Conservation (phyloP, 805 yeast genomes). For the Suhomyces xylopsoci region DNA sequence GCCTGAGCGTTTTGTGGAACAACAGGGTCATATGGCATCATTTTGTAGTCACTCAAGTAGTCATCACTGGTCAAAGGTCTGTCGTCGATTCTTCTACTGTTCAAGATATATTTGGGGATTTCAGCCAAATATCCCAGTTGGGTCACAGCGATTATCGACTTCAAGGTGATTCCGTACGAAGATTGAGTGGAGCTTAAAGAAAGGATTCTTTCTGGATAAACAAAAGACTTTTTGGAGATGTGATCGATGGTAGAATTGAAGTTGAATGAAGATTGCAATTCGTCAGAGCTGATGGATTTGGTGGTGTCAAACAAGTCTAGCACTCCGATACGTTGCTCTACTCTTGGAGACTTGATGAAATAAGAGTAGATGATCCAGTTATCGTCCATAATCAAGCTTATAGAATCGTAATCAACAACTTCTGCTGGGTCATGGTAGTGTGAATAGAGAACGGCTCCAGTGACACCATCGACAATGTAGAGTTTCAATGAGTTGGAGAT, state of each 20-base stretch:
- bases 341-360: conserved; percentile 47
- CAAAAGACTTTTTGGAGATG: conserved; percentile 53
- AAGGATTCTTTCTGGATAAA: conserved; percentile 57
- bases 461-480: conserved; percentile 60
- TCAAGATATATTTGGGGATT: conserved; percentile 67
- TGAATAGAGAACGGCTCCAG: conserved; percentile 60
- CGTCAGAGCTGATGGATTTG: conserved; percentile 42
- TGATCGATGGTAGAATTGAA: conserved; percentile 41
- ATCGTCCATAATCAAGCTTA: conserved; percentile 68
- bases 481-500: conserved; percentile 33
- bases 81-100: conserved; percentile 65
- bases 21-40: conserved; percentile 63
- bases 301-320: conserved; percentile 75
- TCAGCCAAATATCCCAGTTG: conserved; percentile 59
- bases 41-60: conserved; percentile 52
- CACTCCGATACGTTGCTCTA: conserved; percentile 57
- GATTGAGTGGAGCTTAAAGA: conserved; percentile 45
- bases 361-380: conserved; percentile 77
- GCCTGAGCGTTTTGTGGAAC: conserved; percentile 40
- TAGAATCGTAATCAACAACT: conserved; percentile 34
- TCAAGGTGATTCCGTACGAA: conserved; percentile 51
- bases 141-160: conserved; percentile 59
- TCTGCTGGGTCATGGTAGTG: conserved; percentile 38
- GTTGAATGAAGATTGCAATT: conserved; percentile 32
- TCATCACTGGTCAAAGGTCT: conserved; percentile 51